phyloP scores from a whole-genome alignment of 257 asterid genomes.

The Solanum tarapatanum region DNA sequence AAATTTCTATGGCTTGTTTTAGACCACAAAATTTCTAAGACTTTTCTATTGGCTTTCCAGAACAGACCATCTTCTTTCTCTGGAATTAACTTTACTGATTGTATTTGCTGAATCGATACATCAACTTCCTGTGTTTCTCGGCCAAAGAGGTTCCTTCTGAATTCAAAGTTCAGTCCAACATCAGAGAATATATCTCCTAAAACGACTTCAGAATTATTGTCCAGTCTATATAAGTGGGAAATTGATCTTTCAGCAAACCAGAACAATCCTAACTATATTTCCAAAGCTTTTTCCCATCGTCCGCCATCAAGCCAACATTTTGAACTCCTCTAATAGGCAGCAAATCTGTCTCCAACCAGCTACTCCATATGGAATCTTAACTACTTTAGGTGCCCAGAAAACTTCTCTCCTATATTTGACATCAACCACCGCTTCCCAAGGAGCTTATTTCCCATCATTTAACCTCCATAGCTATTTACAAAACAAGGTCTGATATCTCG shows the following conservation, averaged over 20 bases:
- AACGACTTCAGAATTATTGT: not conserved
- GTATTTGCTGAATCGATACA: not conserved
- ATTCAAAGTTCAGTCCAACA: not conserved
- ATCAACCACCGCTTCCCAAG: not conserved
- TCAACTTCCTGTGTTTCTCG: not conserved
- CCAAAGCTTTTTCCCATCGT: not conserved
- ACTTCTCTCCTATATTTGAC: not conserved
- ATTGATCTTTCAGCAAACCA: not conserved
- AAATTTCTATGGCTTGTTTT: not conserved
- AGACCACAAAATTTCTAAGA: not conserved
- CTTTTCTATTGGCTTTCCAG: not conserved
- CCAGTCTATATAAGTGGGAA: not conserved
- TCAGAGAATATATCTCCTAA: not conserved
- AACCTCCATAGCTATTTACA: not conserved
- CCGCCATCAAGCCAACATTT: not conserved
- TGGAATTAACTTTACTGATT: not conserved
- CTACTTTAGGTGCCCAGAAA: not conserved
- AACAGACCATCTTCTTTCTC: not conserved
- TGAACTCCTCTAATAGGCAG: not conserved
- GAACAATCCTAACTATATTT: not conserved
- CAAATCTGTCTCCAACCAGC: not conserved
- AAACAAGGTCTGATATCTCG: not conserved
- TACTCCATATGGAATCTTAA: not conserved
- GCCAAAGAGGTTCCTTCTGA: not conserved
- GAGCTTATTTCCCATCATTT: not conserved